Evolutionary conservation across 257 asterid genomes (phyloP), one percentile per base, ranked within the genome.

Genomic region (Lavandula angustifolia): DNA sequence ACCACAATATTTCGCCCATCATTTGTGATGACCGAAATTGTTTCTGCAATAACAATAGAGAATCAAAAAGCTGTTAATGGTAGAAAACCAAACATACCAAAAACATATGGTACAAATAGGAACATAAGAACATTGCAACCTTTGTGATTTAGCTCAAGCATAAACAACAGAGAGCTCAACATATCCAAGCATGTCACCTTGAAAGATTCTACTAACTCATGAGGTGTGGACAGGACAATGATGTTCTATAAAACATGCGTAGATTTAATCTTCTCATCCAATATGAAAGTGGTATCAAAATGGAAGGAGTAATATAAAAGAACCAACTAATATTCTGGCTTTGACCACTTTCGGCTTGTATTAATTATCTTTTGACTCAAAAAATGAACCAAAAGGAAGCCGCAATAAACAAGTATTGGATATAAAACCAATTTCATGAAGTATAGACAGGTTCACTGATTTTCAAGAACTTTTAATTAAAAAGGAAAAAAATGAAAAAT

Each of bases 1-100:
- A 89, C 98, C 87, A 89, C 97, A 54, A 89, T 92, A 62, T 87
- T 92, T 40, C 98, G 88, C 52, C 98, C 98, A 54, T 92, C 98
- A 76, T 89, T 92, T 67, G 96, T 92, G 80, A 92, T 87, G 34
- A 89, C 74, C n/a, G 97, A 89, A 68, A 92, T 92, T 11, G 84
- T 72, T 73, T 92, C 27, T 92, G 61, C 44, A 77, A 63, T 10
- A 65, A 68, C 61, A 73, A 43, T 64, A 2, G 43, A 63, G 49
- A 35, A 17, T 0, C 9, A 5, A 47, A 64, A n/a, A 12, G 22
- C 50, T 11, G 68, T 58, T 46, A 60, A 16, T n/a, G 7, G 60
- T 53, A 73, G 67, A 70, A 68, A 69, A 40, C 42, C 34, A 29
- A 32, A 70, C 61, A 64, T 40, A 54, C 29, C 58, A 27, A 51